Evolutionary conservation across 2,329 filamentous ascomycete species (phyloP).

Genomic region (Aspergillus ochraceoroseus): DNA sequence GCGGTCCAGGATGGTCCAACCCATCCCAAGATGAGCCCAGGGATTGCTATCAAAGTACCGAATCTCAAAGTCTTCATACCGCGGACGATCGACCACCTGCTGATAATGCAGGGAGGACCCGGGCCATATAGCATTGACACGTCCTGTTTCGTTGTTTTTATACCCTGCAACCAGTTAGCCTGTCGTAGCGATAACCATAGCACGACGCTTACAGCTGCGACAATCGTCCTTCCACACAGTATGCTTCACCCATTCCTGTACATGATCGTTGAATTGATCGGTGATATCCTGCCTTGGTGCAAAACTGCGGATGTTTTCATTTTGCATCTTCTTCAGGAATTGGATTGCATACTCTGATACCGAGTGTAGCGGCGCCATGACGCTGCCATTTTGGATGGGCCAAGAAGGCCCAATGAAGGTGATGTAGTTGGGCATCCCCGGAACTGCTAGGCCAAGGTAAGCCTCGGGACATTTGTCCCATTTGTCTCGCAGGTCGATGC

Average conservation of each 20-base stretch:
- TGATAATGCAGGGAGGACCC: constrained; percentile 6
- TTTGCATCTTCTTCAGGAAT: constrained; percentile 34
- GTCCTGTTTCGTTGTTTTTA: constrained; percentile 3
- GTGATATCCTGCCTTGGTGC: constrained; percentile 36
- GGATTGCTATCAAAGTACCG: not conserved
- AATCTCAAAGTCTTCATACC: constrained; percentile 4
- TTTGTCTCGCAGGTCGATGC: constrained; percentile 42
- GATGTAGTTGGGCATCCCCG: constrained; percentile 48
- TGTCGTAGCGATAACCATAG: constrained; percentile 31
- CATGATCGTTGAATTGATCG: constrained; percentile 30
- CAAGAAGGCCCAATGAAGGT: constrained; percentile 33
- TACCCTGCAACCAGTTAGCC: not conserved
- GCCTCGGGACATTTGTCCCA: constrained; percentile 42
- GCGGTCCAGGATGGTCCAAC: not conserved
- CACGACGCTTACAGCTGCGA: constrained; percentile 14
- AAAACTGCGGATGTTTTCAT: constrained; percentile 31
- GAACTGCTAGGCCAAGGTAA: constrained; percentile 46
- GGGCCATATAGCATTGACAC: constrained; percentile 3
- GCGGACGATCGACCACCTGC: not conserved
- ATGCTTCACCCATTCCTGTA: constrained; percentile 32
- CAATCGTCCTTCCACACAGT: constrained; percentile 36
- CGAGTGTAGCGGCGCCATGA: constrained; percentile 37
- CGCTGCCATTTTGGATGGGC: constrained; percentile 41
- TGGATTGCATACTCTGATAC: constrained; percentile 44
- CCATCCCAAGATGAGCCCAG: constrained; percentile 2